These are phyloP conservation scores for Cyclocybe aegerita DNA, from an alignment of 768 basidiomycete genomes.

Conservation along the genomic window DNA sequence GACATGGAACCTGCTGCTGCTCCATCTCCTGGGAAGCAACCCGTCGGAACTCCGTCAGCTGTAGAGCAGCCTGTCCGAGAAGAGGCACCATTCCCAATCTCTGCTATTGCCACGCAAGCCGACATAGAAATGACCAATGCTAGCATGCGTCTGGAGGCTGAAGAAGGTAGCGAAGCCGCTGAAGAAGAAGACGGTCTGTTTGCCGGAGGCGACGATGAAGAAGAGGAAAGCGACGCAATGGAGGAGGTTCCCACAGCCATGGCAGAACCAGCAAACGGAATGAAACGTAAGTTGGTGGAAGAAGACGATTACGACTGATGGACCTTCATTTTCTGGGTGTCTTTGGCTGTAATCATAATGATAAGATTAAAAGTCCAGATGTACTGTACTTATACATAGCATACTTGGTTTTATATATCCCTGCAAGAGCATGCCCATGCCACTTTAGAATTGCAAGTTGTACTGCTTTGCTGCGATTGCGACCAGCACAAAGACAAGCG, in stretches of 20 bases:
- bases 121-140: constrained; percentile 66
- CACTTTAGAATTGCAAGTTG: constrained; percentile 12
- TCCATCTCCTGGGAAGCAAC: constrained; percentile 4
- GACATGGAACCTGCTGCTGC: constrained; percentile 68
- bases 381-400: constrained; percentile 13
- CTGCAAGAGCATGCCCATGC: constrained; percentile 15
- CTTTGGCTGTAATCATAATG: constrained; percentile 4
- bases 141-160: constrained; percentile 33
- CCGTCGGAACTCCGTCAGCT: constrained; percentile 22
- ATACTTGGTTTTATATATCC: constrained; percentile 12
- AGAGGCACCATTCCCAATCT: constrained; percentile 58
- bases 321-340: constrained; percentile 2
- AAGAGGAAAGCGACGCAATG: constrained; percentile 82
- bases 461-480: constrained; percentile 39
- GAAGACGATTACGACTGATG: constrained; percentile 78
- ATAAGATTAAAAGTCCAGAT: constrained; percentile 7
- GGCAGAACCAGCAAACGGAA: constrained; percentile 53
- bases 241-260: constrained; percentile 66
- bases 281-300: constrained; percentile 79
- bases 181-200: constrained; percentile 81
- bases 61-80: constrained; percentile 36
- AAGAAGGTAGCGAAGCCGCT: constrained; percentile 69
- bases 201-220: constrained; percentile 72
- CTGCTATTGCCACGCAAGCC: constrained; percentile 62
- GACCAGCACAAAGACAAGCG: constrained; percentile 40